A percentile compares a stretch with the other conserved stretches of the same genome.
Conservation (phyloP, 257 asterid species). For the Scutellaria baicalensis region DNA sequence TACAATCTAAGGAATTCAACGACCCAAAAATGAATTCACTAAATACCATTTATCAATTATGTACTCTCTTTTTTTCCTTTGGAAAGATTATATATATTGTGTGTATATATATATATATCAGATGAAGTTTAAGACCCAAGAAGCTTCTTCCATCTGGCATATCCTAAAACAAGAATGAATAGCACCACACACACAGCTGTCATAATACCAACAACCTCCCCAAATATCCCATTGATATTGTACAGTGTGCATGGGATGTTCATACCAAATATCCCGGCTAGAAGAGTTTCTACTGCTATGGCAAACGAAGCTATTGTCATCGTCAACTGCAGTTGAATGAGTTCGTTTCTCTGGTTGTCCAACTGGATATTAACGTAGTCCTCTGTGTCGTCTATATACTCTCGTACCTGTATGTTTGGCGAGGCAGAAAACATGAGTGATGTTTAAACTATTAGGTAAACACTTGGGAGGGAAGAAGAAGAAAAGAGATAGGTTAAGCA, state of each 20-base stretch:
- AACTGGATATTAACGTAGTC: conserved; percentile 91
- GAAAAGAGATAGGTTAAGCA: background rate
- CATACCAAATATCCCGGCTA: conserved; percentile 79
- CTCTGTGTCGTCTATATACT: conserved; percentile 88
- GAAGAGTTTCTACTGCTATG: conserved; percentile 49
- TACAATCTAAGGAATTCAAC: background rate
- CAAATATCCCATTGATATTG: conserved; percentile 23
- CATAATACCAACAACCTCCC: conserved; percentile 26
- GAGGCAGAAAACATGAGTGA: background rate
- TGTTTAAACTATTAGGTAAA: background rate
- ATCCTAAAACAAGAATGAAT: conserved; percentile 57
- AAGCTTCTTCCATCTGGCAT: conserved; percentile 90
- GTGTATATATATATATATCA: background rate
- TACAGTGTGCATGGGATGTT: conserved; percentile 58
- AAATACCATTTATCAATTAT: background rate
- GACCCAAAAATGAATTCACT: background rate
- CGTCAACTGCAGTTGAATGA: conserved; percentile 80
- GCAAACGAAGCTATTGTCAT: conserved; percentile 77
- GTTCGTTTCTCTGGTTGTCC: conserved; percentile 85
- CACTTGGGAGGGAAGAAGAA: background rate
- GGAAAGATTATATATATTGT: background rate
- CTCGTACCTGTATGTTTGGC: conserved; percentile 57
- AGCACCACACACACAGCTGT: conserved; percentile 39
- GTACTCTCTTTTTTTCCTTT: background rate
- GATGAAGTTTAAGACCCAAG: conserved; percentile 48